Percentiles rank a stretch among this genome's conserved stretches.
Conservation (phyloP, 345 rosid genomes). For the Salix arbutifolia region DNA sequence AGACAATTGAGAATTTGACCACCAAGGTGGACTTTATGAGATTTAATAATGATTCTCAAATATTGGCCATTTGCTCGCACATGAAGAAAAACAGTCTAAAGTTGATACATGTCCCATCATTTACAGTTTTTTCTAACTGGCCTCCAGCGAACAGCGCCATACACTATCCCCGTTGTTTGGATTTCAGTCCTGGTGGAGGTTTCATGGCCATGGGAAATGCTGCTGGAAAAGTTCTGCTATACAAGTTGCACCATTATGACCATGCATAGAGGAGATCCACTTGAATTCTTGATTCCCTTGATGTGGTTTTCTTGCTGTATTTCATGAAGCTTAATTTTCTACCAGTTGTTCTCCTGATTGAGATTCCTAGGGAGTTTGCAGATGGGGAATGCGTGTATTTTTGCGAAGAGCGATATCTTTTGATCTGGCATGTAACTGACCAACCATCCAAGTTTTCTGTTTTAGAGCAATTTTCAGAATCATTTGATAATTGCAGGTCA, state of each 20-base stretch:
- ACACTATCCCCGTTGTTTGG: conserved; percentile 74
- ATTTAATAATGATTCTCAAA: conserved; percentile 76
- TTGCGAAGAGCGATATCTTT: background rate
- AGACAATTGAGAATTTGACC: conserved; percentile 72
- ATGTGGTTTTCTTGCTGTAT: background rate
- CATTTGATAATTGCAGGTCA: background rate
- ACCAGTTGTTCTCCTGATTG: background rate
- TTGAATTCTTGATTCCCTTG: background rate
- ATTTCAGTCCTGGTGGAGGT: conserved; percentile 91
- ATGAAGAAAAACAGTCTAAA: conserved; percentile 73
- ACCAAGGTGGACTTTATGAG: conserved; percentile 74
- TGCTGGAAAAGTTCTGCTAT: conserved; percentile 72
- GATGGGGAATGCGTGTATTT: background rate
- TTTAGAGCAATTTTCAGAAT: background rate
- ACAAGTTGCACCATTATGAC: conserved; percentile 77
- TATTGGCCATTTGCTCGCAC: conserved; percentile 72
- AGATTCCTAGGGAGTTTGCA: background rate
- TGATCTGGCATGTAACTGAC: background rate
- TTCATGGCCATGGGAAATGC: conserved; percentile 91
- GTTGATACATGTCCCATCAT: conserved; percentile 65
- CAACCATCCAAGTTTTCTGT: background rate
- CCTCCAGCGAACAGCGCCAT: conserved; percentile 53
- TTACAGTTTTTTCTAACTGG: conserved; percentile 76
- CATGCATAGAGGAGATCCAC: conserved; percentile 43
- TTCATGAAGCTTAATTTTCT: background rate